Percentiles rank a stretch among this genome's conserved stretches.
phyloP scores from a whole-genome alignment of 306 rosid genomes.

The Castanea mollissima region DNA sequence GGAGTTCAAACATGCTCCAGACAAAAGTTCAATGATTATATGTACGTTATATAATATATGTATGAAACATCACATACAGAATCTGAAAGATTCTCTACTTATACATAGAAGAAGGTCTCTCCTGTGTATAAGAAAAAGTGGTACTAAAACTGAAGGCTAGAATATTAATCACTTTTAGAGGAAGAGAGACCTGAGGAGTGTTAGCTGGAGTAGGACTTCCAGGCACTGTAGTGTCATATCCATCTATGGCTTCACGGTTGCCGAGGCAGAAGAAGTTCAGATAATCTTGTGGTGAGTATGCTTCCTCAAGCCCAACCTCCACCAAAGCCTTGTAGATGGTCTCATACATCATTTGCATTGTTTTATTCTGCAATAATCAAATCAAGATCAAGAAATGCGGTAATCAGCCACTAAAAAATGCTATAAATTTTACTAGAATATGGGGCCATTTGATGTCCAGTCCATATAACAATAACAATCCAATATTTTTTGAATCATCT shows the following conservation, averaged over 20 bases:
- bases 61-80: background rate
- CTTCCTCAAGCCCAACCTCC: slow-evolving; percentile 82
- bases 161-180: slow-evolving; percentile 5
- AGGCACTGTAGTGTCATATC: slow-evolving; percentile 26
- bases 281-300: slow-evolving; percentile 85
- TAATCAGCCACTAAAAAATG: background rate
- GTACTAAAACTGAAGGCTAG: background rate
- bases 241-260: slow-evolving; percentile 70
- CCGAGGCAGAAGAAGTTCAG: slow-evolving; percentile 97
- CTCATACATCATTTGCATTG: slow-evolving; percentile 99
- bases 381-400: slow-evolving; percentile 11
- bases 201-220: slow-evolving; percentile 66
- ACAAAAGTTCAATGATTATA: background rate
- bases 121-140: slow-evolving; percentile 1
- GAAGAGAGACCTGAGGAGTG: slow-evolving; percentile 70
- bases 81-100: slow-evolving; percentile 5
- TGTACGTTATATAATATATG: background rate
- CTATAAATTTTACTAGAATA: background rate
- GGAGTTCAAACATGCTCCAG: background rate
- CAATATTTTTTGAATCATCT: too few species aligned
- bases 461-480: background rate
- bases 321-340: slow-evolving; percentile 78
- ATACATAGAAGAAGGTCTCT: background rate
- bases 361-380: slow-evolving; percentile 63
- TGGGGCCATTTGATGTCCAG: background rate